These are phyloP conservation scores for Cinnamomum chago DNA, from an alignment of 164 flowering plant genomes.

Conservation along the genomic window DNA sequence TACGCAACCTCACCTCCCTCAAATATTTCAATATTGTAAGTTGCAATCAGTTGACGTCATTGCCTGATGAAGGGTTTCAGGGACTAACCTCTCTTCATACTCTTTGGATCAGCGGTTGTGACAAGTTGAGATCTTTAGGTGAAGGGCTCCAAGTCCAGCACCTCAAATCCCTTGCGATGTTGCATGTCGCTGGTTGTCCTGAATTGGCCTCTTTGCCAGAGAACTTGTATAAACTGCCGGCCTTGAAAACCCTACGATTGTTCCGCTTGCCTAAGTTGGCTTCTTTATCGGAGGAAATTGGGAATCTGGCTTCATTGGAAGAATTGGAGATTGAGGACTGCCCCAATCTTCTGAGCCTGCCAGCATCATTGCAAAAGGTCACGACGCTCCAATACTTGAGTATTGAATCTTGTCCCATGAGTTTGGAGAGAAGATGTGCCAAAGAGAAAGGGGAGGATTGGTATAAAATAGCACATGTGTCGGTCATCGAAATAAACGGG, in stretches of 20 bases:
- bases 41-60: not conserved
- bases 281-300: not conserved
- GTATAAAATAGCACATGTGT: not conserved
- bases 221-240: not conserved
- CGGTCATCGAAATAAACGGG: not conserved
- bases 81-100: not conserved
- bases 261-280: not conserved
- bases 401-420: not conserved
- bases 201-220: not conserved
- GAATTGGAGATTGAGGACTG: not conserved
- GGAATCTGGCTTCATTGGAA: not conserved
- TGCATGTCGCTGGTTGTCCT: not conserved
- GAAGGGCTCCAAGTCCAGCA: not conserved
- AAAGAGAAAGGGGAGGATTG: not conserved
- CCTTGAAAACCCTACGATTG: not conserved
- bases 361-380: not conserved
- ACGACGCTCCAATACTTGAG: not conserved
- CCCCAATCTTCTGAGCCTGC: not conserved
- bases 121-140: not conserved
- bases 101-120: not conserved
- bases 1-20: slow-evolving; percentile 11
- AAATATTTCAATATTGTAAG: not conserved
- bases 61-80: not conserved
- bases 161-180: not conserved
- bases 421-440: not conserved